Evolutionary conservation across 495 filamentous ascomycete species (phyloP), one percentile per base, ranked within the genome.

Genomic region (Aspergillus panamensis): DNA sequence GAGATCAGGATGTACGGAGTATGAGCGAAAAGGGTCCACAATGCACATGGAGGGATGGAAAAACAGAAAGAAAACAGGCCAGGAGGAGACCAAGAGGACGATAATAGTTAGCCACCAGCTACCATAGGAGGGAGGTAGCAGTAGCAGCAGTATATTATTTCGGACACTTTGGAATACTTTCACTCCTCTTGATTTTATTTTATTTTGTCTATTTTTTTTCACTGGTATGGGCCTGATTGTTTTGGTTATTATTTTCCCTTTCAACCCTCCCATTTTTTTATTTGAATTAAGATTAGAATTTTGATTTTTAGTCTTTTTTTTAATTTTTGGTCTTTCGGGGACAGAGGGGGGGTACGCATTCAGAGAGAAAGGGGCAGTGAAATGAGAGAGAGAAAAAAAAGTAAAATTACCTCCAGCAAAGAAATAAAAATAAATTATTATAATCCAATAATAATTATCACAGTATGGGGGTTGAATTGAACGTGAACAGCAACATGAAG

Each of bases 161-260:
- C 48, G 48, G 58, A 53, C 51, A 56, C 58, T 39, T 25, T 48
- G 48, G 58, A 57, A 51, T 45, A 60, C 37, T 62, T 71, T 62
- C 62, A 20, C 20, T 40, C 12, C 12, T 40, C 16, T 13, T 40
- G 5, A 40, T 51, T 60, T 63, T 60, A 53, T 51, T 57, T 71
- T 62, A 62, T 44, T 44, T 44, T 44, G 4, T 20, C 43, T 57
- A 35, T 37, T 44, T 59, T 55, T 14, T 31, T 45, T 54, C 32
- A 21, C 49, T 33, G 19, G 17, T 19, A 52, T 47, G 16, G 13
- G 44, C 6, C 19, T 51, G 33, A 30, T 43, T 48, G 12, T 61
- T 59, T 58, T 53, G 30, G 50, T 54, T 63, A 47, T 61, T 61
- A 45, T 62, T 35, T 56, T 57, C n/a, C n/a, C n/a, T 55, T 53